Evolutionary conservation across 305 asterid genomes (phyloP).

Genomic region (Salvia sclarea): DNA sequence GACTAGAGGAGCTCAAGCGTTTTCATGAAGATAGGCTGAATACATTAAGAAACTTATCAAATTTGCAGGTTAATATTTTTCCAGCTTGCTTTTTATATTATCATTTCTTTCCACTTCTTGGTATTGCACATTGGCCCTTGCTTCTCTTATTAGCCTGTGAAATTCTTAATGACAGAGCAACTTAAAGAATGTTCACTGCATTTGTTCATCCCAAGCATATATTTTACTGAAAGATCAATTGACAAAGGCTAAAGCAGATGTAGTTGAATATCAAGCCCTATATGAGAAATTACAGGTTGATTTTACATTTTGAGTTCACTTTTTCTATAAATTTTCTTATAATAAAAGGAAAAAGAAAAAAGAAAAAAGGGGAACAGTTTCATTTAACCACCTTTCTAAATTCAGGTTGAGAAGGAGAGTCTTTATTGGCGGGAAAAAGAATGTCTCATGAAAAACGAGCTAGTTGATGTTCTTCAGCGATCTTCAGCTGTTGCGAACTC

Average conservation of each 20-base stretch:
- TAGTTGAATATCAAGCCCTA: conserved; percentile 67
- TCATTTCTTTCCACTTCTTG: conserved; percentile 24
- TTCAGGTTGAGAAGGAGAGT: conserved; percentile 81
- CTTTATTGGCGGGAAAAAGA: conserved; percentile 90
- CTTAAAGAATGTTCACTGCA: conserved; percentile 63
- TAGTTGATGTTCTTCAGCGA: conserved; percentile 70
- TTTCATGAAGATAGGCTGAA: conserved; percentile 85
- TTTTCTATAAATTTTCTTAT: not conserved
- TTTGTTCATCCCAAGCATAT: conserved; percentile 77
- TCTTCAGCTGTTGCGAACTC: conserved; percentile 71
- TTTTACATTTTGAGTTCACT: conserved; percentile 36
- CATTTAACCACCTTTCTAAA: conserved; percentile 23
- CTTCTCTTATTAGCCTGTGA: conserved; percentile 32
- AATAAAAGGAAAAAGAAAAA: not conserved
- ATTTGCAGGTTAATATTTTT: conserved; percentile 68
- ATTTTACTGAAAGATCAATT: conserved; percentile 74
- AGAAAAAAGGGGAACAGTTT: conserved; percentile 6
- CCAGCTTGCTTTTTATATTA: conserved; percentile 12
- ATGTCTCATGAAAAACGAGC: conserved; percentile 70
- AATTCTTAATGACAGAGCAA: conserved; percentile 62
- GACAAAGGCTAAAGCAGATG: conserved; percentile 70
- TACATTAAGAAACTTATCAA: conserved; percentile 64
- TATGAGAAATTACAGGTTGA: conserved; percentile 90
- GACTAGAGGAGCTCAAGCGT: conserved; percentile 65
- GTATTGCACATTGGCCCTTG: conserved; percentile 27